Base-by-base conservation (phyloP, 176 grass and related monocot species). In the Saccharum officinarum region DNA sequence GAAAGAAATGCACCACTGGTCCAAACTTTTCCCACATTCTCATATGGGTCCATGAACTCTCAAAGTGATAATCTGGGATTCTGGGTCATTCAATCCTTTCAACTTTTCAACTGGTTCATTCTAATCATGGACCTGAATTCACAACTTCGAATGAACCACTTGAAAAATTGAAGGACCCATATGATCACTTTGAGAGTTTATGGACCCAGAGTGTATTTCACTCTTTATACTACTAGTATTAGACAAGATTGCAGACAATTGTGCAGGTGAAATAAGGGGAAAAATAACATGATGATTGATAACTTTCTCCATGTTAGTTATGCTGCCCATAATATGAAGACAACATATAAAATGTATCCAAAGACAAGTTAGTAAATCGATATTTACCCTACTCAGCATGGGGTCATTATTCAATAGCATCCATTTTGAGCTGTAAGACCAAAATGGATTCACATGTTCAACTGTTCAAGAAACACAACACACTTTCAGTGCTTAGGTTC, bases 391-490 rank as follows among this genome's bases (percentile, higher is more conserved):
- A 47, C 10, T 66, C 33, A 34, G n/a, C 47, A 50, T 17, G 47
- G 15, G 47, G 16, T 17, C 39, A 72, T 33, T 47, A 12, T 10
- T 46, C 28, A 57, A 45, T 37, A 26, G 14, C 38, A 69, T 87
- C 28, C 14, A 47, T 69, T 74, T 59, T 45, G 71, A 76, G n/a
- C 18, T 68, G n/a, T 76, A 23, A 69, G 26, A 57, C 60, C 75
- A 28, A 80, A 59, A 63, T 59, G 2, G 9, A 40, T 42, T 69
- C 34, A 87, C 38, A 30, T 4, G 79, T 77, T 46, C 76, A 39
- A 60, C 22, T 3, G 79, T 76, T 46, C 76, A 39, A 61, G 67
- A 67, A 45, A 30, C 38, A 62, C 50, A 69, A 20, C 28, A 16
- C 17, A 59, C 10, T 60, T 65, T 7, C 37, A 72, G 23, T 37